Evolutionary conservation across 805 yeast genomes (phyloP).

Genomic region (Yarrowia porcina): DNA sequence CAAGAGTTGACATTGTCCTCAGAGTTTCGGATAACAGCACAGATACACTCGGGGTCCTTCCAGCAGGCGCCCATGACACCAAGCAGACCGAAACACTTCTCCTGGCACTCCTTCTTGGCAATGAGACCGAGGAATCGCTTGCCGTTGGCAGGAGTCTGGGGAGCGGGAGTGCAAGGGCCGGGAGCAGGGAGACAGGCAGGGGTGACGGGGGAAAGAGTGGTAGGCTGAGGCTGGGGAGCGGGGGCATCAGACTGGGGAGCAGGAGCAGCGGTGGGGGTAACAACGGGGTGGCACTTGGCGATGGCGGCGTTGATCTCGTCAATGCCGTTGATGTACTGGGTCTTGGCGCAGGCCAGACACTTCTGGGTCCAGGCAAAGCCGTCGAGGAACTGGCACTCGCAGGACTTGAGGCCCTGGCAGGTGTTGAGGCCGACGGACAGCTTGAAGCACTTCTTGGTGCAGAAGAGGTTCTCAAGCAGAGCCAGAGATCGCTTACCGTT

Average conservation of each 20-base stretch:
- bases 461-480: slow-evolving; percentile 13
- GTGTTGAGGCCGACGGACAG: slow-evolving; percentile 21
- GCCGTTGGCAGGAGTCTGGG: slow-evolving; percentile 4
- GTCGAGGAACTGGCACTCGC: slow-evolving; percentile 24
- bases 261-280: not conserved
- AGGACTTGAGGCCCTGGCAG: slow-evolving; percentile 22
- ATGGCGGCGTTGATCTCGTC: slow-evolving; percentile 25
- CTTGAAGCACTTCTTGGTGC: slow-evolving; percentile 25
- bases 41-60: slow-evolving; percentile 23
- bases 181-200: slow-evolving; percentile 16
- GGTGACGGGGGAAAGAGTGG: not conserved
- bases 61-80: slow-evolving; percentile 16
- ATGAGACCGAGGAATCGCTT: slow-evolving; percentile 18
- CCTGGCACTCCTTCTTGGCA: slow-evolving; percentile 18
- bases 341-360: slow-evolving; percentile 22
- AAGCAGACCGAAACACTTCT: slow-evolving; percentile 8
- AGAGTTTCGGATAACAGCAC: slow-evolving; percentile 14
- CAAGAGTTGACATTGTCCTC: slow-evolving; percentile 13
- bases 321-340: slow-evolving; percentile 21
- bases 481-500: slow-evolving; percentile 1
- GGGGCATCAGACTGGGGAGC: not conserved
- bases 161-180: slow-evolving; percentile 20
- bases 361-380: slow-evolving; percentile 20
- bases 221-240: not conserved
- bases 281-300: slow-evolving; percentile 24